phyloP scores from a whole-genome alignment of 495 filamentous ascomycete species.

The Penicillium longicatenatum region DNA sequence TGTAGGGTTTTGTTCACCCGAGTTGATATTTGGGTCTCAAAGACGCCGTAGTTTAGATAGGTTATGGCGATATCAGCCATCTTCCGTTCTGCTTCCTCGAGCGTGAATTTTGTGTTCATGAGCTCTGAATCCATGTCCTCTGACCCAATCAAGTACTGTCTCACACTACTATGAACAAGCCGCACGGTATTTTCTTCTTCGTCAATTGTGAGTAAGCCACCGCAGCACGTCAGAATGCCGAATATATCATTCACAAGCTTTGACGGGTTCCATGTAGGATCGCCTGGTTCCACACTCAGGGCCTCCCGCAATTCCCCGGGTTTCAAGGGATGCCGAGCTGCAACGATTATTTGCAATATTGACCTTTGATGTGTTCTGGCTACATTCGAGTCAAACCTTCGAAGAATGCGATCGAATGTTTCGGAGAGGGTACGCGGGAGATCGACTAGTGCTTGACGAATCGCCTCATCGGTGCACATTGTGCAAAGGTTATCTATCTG shows the following conservation, averaged over 20 bases:
- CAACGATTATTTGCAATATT: constrained; percentile 19
- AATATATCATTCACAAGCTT: constrained; percentile 41
- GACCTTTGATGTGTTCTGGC: constrained; percentile 17
- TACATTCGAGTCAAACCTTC: constrained; percentile 29
- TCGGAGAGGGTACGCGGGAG: constrained; percentile 30
- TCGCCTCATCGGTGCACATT: constrained; percentile 42
- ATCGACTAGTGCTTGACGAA: constrained; percentile 38
- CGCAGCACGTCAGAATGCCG: constrained; percentile 36
- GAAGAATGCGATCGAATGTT: constrained; percentile 44
- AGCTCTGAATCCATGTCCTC: not conserved
- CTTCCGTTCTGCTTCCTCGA: constrained; percentile 23
- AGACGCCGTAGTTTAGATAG: constrained; percentile 41
- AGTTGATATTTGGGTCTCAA: constrained; percentile 7
- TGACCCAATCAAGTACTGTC: constrained; percentile 37
- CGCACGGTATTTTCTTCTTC: constrained; percentile 44
- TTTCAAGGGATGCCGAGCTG: constrained; percentile 36
- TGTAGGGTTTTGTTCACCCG: not conserved
- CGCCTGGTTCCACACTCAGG: constrained; percentile 38
- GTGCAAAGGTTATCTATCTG: constrained; percentile 43
- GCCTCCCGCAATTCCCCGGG: constrained; percentile 45
- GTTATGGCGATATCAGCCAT: constrained; percentile 41
- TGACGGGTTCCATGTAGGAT: constrained; percentile 36
- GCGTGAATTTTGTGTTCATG: not conserved
- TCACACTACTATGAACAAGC: constrained; percentile 46
- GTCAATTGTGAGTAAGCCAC: constrained; percentile 43